Conservation (phyloP, 202 grass and related monocot species). For the Cymbopogon flexuosus region DNA sequence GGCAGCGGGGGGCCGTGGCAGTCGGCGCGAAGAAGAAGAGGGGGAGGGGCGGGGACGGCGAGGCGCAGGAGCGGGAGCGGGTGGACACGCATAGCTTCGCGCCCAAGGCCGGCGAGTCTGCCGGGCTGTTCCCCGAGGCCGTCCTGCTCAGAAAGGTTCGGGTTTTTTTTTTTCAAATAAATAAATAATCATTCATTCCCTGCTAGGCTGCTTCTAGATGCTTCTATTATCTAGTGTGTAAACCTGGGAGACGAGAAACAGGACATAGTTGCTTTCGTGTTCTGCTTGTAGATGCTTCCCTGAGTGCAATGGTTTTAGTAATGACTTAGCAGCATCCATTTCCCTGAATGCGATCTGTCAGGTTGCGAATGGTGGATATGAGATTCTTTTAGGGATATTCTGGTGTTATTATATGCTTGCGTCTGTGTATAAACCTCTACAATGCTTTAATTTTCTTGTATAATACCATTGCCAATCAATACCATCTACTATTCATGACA, state of each 20-base stretch:
- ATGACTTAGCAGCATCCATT: not conserved
- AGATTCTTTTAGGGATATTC: not conserved
- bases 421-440: not conserved
- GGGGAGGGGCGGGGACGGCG: conserved; percentile 2
- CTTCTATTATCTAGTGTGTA: not conserved
- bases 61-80: conserved; percentile 32
- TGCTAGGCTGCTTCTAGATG: not conserved
- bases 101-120: conserved; percentile 46
- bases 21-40: conserved; percentile 37
- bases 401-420: not conserved
- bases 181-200: not conserved
- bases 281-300: not conserved
- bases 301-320: not conserved
- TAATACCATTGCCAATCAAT: not conserved
- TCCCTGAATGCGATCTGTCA: not conserved
- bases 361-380: not conserved
- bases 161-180: too few species aligned
- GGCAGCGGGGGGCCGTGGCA: not conserved
- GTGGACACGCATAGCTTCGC: conserved; percentile 49
- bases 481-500: not conserved
- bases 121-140: conserved; percentile 67
- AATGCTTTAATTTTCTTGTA: not conserved
- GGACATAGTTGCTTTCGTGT: not conserved
- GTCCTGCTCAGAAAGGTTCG: conserved; percentile 70
- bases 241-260: not conserved